Evolutionary conservation across 306 rosid species (phyloP), one percentile per base, ranked within the genome.

Genomic region (Vigna reflexopilosa): DNA sequence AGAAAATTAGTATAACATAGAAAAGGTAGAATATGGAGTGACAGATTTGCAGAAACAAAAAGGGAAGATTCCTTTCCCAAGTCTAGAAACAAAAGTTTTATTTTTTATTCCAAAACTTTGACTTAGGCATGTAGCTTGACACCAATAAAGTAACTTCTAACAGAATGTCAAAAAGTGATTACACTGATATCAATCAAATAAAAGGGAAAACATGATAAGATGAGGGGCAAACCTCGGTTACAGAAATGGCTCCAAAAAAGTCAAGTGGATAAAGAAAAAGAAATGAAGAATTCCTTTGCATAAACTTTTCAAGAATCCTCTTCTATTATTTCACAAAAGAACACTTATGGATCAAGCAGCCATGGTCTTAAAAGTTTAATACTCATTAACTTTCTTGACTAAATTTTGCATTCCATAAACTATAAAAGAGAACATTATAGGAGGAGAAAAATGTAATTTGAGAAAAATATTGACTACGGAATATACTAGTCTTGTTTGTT

Each of bases 201-300:
- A 28, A 26, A 59, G 22, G 26, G 82, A 17, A 72, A 77, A 49
- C 1, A 6, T 52, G 15, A 44, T 30, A 49, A 72, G 65, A 36
- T n/a, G 20, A 8, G 58, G 15, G 54, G 26, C 32, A 34, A 28
- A 22, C 22, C 32, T 20, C 28, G 44, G 26, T 52, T 64, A 70
- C 62, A 32, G 74, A 34, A 82, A n/a, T 68, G 20, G 55, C 24
- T 75, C 65, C 72, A 47, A 73, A 59, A 69, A 28, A 48, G 50
- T 22, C 4, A 20, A 48, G 13, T 15, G 7, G 19, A 54, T 7
- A 70, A 58, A 48, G 38, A 49, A 59, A 79, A 72, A 79, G 77
- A 20, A 61, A 57, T 49, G 40, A 79, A 26, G n/a, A 30, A 71
- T 50, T 61, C 73, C 24, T 62, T 59, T 49, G 14, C 69, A 76